phyloP scores from a whole-genome alignment of 2,329 filamentous ascomycete species.

The Chaetoscypha palmicola region DNA sequence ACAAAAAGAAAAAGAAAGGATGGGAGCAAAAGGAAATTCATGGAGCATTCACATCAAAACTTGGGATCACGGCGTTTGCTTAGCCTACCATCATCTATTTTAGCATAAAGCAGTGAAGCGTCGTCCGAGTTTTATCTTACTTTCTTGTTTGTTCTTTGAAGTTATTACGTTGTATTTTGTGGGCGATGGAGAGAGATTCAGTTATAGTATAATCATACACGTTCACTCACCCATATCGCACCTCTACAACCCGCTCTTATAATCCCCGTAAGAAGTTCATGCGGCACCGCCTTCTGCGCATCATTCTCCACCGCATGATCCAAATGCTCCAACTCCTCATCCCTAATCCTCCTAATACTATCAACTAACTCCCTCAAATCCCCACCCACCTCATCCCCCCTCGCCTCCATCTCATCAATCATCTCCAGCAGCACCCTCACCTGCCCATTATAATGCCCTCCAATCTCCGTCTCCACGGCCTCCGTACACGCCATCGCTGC shows the following conservation, averaged over 20 bases:
- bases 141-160: no score
- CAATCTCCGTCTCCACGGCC: conserved; percentile 97
- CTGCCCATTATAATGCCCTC: conserved; percentile 90
- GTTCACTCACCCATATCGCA: conserved; percentile 87
- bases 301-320: conserved; percentile 94
- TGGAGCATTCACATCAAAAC: conserved; percentile 1
- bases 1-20: no score
- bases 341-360: conserved; percentile 75
- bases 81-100: conserved; percentile 6
- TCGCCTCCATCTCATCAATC: conserved; percentile 65
- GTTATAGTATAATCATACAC: conserved; percentile 44
- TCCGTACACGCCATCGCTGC: conserved; percentile 98
- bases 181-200: no score
- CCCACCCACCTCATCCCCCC: conserved; percentile 72
- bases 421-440: conserved; percentile 76
- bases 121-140: conserved; percentile 2
- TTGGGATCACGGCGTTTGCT: conserved; percentile 7
- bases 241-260: conserved; percentile 87
- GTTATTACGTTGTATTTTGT: no score
- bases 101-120: conserved; percentile 18
- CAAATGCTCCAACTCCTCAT: conserved; percentile 94
- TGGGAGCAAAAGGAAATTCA: neutral
- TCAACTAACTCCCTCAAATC: conserved; percentile 68
- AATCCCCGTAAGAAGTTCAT: conserved; percentile 78
- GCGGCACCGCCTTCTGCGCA: conserved; percentile 80